phyloP scores from a whole-genome alignment of 805 yeast genomes.

The Monosporozyma solicola region DNA sequence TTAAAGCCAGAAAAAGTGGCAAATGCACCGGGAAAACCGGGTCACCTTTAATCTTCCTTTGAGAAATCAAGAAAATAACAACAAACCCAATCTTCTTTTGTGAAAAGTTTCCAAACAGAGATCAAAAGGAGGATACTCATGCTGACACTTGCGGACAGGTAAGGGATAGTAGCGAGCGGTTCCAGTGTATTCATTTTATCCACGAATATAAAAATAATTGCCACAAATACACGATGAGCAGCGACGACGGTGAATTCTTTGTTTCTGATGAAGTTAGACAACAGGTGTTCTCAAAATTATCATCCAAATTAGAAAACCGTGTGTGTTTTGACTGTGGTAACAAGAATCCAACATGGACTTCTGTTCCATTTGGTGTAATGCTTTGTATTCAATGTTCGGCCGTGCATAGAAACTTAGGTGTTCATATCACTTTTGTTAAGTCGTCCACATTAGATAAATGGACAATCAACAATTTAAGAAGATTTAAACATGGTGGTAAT shows the following conservation, averaged over 20 bases:
- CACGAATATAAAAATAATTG: background rate
- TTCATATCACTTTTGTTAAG: constrained; percentile 90
- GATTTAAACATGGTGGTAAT: constrained; percentile 92
- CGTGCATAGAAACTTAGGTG: constrained; percentile 91
- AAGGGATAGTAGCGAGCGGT: too few relatives aligned
- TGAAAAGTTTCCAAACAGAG: background rate
- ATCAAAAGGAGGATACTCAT: background rate
- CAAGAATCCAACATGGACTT: constrained; percentile 97
- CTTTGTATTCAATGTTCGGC: constrained; percentile 93
- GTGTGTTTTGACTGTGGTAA: constrained; percentile 90
- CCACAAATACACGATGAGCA: background rate
- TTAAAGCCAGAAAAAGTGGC: background rate
- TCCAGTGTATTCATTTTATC: too few relatives aligned
- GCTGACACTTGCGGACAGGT: background rate
- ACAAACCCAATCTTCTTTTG: background rate
- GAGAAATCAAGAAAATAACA: background rate
- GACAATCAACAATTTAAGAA: constrained; percentile 82
- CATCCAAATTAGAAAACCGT: constrained; percentile 62
- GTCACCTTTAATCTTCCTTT: background rate
- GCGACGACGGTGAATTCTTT: constrained; percentile 27
- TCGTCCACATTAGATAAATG: constrained; percentile 89
- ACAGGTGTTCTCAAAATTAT: constrained; percentile 53
- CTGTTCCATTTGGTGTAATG: constrained; percentile 90
- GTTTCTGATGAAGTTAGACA: constrained; percentile 65
- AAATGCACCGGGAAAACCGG: background rate